phyloP scores from a whole-genome alignment of 164 flowering plant species.

The Malania oleifera region DNA sequence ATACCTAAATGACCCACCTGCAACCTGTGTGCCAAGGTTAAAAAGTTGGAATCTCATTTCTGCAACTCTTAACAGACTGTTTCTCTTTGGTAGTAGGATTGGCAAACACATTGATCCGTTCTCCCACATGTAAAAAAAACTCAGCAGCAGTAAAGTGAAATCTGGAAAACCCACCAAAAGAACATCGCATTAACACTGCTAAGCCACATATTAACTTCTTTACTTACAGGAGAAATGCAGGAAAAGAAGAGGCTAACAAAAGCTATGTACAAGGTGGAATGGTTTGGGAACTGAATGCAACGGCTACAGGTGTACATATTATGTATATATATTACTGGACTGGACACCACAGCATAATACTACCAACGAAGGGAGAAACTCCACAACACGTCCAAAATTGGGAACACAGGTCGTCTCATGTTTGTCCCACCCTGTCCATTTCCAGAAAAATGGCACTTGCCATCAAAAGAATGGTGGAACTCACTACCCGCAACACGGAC shows the following conservation, averaged over 20 bases:
- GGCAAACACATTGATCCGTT: too few species aligned
- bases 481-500: too few species aligned
- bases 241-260: background rate
- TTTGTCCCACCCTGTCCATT: background rate
- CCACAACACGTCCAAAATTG: conserved; percentile 32
- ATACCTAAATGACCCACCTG: too few species aligned
- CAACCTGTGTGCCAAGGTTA: too few species aligned
- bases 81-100: too few species aligned
- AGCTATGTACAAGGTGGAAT: conserved; percentile 16
- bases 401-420: background rate
- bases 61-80: too few species aligned
- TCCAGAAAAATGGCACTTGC: background rate
- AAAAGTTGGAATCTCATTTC: too few species aligned
- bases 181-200: background rate
- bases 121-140: too few species aligned
- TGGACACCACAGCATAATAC: conserved; percentile 13
- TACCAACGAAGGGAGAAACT: too few species aligned
- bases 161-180: conserved; percentile 7
- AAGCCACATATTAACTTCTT: conserved; percentile 4
- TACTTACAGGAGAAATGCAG: conserved; percentile 16
- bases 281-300: conserved; percentile 6
- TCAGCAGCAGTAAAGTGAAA: too few species aligned
- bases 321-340: conserved; percentile 12
- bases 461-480: background rate
- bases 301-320: background rate